Evolutionary conservation across 164 flowering plant genomes (phyloP).

Genomic region (Paratinospora sagittata): DNA sequence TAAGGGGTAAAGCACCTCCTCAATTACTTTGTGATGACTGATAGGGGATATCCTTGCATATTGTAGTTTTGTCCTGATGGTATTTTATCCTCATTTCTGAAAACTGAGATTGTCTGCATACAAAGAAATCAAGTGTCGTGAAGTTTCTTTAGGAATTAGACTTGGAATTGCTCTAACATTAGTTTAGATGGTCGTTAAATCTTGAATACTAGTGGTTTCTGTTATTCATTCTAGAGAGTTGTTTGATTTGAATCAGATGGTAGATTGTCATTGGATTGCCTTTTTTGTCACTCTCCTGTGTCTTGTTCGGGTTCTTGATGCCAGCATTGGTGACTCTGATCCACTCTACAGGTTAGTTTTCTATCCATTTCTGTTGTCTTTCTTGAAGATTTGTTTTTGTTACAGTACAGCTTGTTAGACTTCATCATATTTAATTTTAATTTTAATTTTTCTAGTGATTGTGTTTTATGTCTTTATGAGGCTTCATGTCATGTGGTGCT

Average conservation of each 20-base stretch:
- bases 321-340: constrained; percentile 67
- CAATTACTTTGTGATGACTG: too few species aligned
- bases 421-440: neutral
- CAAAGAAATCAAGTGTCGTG: too few species aligned
- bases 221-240: neutral
- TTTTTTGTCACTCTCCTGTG: constrained; percentile 9
- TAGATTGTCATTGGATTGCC: constrained; percentile 10
- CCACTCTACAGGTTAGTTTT: constrained; percentile 51
- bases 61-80: too few species aligned
- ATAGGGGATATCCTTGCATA: too few species aligned
- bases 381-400: neutral
- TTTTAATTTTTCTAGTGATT: neutral
- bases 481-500: too few species aligned
- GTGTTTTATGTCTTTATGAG: too few species aligned
- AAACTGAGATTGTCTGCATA: too few species aligned
- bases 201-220: neutral
- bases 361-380: neutral
- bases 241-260: constrained; percentile 10
- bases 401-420: neutral
- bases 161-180: neutral
- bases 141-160: neutral
- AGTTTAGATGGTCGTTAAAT: neutral
- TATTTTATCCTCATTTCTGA: too few species aligned
- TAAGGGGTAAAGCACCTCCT: too few species aligned
- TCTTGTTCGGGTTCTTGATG: constrained; percentile 26